Base-by-base conservation (phyloP, 257 asterid genomes). In the Ballota nigra region DNA sequence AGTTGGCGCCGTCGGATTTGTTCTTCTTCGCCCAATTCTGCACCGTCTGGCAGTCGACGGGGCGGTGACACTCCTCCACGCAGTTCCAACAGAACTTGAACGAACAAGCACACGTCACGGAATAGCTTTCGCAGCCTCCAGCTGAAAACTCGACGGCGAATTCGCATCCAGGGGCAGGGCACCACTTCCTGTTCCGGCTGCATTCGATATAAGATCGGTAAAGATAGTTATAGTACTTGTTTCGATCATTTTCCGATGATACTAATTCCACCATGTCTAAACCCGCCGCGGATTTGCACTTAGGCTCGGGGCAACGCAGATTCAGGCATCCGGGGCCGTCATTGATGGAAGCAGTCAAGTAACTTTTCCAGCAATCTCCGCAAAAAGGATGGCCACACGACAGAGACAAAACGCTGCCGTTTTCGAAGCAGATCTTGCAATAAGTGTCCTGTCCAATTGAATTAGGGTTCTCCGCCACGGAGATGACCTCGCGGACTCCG, bases 151-250 rank as follows among this genome's bases (percentile, higher is more conserved):
- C 80, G n/a, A 79, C 66, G 0, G 81, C 86, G 16, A 1, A 62
- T 0, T 59, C 70, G 49, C 88, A 81, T 9, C 82, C 86, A 3
- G 84, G 83, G 52, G 76, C 73, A 2, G 86, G 82, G 34, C 88
- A 84, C 86, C 84, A 78, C 61, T 75, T 75, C 20, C 58, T 0
- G 5, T 34, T 70, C 10, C 2, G 23, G 23, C 66, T 72, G 3
- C 6, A 10, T 31, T 80, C 85, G 1, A 80, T 55, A 40, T 69
- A 83, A 8, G 85, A 83, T 28, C 82, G 47, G 5, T 24, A 3
- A 3, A 78, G 59, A 31, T 47, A 80, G 4, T 13, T 10, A 33
- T 18, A 13, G 40, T 74, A 78, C 73, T 57, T 80, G 0, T 5
- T 16, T 60, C 18, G 59, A 43, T 75, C 72, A 4, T 61, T 63